Conservation (phyloP, 441 rosid genomes). For the Isatis lusitanica region DNA sequence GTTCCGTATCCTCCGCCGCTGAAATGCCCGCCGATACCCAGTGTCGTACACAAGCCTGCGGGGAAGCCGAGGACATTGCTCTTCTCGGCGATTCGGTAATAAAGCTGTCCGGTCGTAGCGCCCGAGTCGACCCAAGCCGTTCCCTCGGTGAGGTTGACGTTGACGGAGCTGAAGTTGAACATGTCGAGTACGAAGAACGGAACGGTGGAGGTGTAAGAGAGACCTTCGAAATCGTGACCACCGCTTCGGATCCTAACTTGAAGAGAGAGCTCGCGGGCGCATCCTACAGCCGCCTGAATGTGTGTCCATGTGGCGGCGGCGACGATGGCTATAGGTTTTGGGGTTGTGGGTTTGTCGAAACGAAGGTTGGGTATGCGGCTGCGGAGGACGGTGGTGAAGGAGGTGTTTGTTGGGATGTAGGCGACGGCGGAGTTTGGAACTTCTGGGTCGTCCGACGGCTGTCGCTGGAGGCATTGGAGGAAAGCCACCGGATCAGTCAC, state of each 20-base stretch:
- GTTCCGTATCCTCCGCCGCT: slow-evolving; percentile 53
- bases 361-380: slow-evolving; percentile 44
- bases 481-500: not conserved
- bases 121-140: slow-evolving; percentile 55
- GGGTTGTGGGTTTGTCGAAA: slow-evolving; percentile 34
- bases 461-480: slow-evolving; percentile 2
- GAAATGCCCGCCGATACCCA: slow-evolving; percentile 59
- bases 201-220: slow-evolving; percentile 44
- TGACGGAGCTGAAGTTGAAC: slow-evolving; percentile 39
- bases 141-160: slow-evolving; percentile 34
- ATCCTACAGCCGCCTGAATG: slow-evolving; percentile 46
- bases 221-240: slow-evolving; percentile 61
- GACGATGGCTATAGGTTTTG: slow-evolving; percentile 45
- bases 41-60: slow-evolving; percentile 41
- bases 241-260: slow-evolving; percentile 55
- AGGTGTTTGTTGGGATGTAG: slow-evolving; percentile 35
- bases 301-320: slow-evolving; percentile 45
- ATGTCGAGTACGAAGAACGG: slow-evolving; percentile 51
- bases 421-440: slow-evolving; percentile 28
- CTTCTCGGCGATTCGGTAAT: slow-evolving; percentile 40
- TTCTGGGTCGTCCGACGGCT: slow-evolving; percentile 21
- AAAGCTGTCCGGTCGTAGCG: slow-evolving; percentile 46
- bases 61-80: slow-evolving; percentile 51
- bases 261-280: slow-evolving; percentile 38
- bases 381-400: slow-evolving; percentile 36